Evolutionary conservation across 148 eudicot species (phyloP).

Genomic region (Talinum fruticosum): DNA sequence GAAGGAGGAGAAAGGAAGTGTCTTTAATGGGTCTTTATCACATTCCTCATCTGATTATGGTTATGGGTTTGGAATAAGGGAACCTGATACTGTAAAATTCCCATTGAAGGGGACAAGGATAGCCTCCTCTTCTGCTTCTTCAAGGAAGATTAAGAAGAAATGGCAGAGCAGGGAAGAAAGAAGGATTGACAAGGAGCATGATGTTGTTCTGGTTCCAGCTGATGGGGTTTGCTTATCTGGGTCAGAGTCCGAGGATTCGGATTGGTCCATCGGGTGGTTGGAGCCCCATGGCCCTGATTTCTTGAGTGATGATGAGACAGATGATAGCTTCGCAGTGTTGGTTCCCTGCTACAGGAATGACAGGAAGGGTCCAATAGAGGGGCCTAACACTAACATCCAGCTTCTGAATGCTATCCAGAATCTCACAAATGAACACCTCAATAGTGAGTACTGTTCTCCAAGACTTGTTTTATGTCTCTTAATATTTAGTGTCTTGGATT

Average conservation of each 20-base stretch:
- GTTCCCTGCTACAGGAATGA: constrained; percentile 67
- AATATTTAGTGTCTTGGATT: neutral
- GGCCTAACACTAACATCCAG: constrained; percentile 38
- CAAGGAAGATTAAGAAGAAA: constrained; percentile 57
- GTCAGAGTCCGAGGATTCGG: constrained; percentile 90
- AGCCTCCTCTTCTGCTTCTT: constrained; percentile 41
- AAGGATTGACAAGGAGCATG: constrained; percentile 72
- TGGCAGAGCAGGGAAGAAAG: constrained; percentile 76
- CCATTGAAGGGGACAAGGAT: constrained; percentile 35
- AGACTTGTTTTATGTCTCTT: neutral
- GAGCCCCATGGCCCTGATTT: constrained; percentile 89
- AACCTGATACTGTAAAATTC: constrained; percentile 49
- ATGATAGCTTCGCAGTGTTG: constrained; percentile 82
- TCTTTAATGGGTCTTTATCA: constrained; percentile 30
- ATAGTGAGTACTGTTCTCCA: constrained; percentile 39
- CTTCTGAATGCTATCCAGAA: constrained; percentile 47
- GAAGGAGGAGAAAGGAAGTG: constrained; percentile 41
- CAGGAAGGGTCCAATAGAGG: constrained; percentile 29
- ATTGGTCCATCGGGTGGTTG: constrained; percentile 97
- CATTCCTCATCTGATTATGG: no score
- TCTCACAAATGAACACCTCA: constrained; percentile 43
- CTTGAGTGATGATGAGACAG: constrained; percentile 74
- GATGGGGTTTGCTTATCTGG: constrained; percentile 84
- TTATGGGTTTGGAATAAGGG: no score
- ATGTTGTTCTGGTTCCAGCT: constrained; percentile 80